phyloP scores from a whole-genome alignment of 202 grass and related monocot species.

The Zoysia matrella region DNA sequence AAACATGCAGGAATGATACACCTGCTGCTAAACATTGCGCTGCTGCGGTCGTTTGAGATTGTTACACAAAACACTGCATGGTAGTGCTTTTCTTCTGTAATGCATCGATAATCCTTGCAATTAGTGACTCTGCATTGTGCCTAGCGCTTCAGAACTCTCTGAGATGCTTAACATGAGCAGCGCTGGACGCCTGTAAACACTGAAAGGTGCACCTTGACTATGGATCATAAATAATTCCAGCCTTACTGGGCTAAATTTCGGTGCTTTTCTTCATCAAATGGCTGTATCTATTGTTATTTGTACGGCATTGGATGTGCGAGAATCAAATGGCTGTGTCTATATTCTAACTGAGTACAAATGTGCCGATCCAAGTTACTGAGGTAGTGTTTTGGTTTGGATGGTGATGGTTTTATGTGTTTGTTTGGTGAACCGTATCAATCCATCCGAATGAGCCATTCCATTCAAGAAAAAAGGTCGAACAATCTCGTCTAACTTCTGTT shows the following conservation, averaged over 20 bases:
- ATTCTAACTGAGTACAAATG: no score
- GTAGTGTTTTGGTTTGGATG: no score
- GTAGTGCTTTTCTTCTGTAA: not conserved
- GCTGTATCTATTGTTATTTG: not conserved
- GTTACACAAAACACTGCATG: not conserved
- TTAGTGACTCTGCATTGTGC: not conserved
- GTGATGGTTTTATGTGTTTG: no score
- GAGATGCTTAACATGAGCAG: slow-evolving; percentile 11
- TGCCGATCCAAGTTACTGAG: no score
- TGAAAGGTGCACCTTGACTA: not conserved
- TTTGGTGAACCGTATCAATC: no score
- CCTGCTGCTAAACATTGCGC: slow-evolving; percentile 16
- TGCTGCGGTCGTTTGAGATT: not conserved
- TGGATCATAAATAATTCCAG: not conserved
- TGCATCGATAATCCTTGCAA: slow-evolving; percentile 1
- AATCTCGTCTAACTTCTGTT: no score
- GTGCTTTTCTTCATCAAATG: not conserved
- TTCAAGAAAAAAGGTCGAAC: no score
- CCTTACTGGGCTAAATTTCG: not conserved
- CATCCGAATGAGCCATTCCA: no score
- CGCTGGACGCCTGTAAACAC: slow-evolving; percentile 25
- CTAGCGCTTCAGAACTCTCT: not conserved
- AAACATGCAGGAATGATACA: not conserved
- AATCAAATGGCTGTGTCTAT: no score
- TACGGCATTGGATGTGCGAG: not conserved